A percentile compares a stretch with the other conserved stretches of the same genome.
phyloP scores from a whole-genome alignment of 228 moss, liverwort and hornwort species.

The Sphagnum magellanicum region DNA sequence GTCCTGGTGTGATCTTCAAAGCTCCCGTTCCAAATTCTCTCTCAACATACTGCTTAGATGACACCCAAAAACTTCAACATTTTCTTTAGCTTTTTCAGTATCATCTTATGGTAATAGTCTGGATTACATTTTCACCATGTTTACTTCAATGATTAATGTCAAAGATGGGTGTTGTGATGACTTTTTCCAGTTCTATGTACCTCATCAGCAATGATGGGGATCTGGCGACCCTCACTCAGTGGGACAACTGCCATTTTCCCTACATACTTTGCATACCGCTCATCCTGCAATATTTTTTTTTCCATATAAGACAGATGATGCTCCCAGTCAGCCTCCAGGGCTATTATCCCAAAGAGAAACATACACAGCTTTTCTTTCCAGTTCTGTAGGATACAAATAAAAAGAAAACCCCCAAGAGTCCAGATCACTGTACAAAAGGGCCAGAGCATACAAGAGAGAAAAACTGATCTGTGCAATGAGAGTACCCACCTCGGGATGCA shows the following conservation, averaged over 20 bases:
- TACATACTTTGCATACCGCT: slow-evolving; percentile 64
- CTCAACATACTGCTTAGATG: slow-evolving; percentile 58
- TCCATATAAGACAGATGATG: neutral
- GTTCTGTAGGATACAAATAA: too few species aligned
- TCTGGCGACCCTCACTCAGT: slow-evolving; percentile 72
- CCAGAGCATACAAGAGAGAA: too few species aligned
- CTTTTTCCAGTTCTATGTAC: slow-evolving; percentile 13
- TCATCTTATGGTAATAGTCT: too few species aligned
- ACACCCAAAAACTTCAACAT: neutral
- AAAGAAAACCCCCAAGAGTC: too few species aligned
- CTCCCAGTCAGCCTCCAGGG: neutral
- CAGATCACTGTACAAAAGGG: too few species aligned
- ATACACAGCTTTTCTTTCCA: too few species aligned
- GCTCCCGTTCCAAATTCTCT: slow-evolving; percentile 88
- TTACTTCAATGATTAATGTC: too few species aligned
- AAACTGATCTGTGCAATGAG: too few species aligned
- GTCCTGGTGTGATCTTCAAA: slow-evolving; percentile 88
- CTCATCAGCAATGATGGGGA: slow-evolving; percentile 82
- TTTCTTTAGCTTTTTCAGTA: too few species aligned
- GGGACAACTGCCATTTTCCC: slow-evolving; percentile 87
- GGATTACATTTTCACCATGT: too few species aligned
- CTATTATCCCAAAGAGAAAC: neutral
- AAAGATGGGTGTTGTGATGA: too few species aligned
- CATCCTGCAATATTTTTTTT: slow-evolving; percentile 38
- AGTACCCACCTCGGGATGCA: slow-evolving; percentile 59